Conservation (phyloP, 768 basidiomycete genomes). For the Russula sp. region DNA sequence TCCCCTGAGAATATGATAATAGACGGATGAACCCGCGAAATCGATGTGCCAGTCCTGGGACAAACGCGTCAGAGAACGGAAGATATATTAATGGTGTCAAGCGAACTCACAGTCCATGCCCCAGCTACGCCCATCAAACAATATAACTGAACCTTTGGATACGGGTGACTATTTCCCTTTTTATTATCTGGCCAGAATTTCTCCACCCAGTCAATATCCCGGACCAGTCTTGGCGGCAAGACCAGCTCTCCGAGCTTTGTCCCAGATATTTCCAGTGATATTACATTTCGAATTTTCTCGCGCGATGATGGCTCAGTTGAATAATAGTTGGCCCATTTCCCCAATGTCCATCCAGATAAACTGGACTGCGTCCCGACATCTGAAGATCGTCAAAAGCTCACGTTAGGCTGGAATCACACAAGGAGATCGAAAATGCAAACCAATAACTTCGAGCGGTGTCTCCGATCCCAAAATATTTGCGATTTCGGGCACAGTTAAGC, state of each 20-base stretch:
- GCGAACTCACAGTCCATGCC: slow-evolving; percentile 81
- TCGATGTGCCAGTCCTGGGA: slow-evolving; percentile 97
- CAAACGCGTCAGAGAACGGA: slow-evolving; percentile 9
- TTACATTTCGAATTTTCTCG: slow-evolving; percentile 92
- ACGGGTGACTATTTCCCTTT: slow-evolving; percentile 63
- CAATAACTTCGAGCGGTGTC: slow-evolving; percentile 86
- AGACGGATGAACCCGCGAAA: slow-evolving; percentile 97
- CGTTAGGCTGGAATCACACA: slow-evolving; percentile 1
- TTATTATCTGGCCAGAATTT: slow-evolving; percentile 86
- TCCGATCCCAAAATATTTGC: slow-evolving; percentile 76
- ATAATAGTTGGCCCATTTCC: slow-evolving; percentile 89
- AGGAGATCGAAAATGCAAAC: slow-evolving; percentile 42
- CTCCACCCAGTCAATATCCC: slow-evolving; percentile 96
- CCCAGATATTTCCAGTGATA: slow-evolving; percentile 90
- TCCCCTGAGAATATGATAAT: slow-evolving; percentile 88
- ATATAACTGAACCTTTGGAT: slow-evolving; percentile 94
- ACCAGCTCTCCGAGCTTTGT: slow-evolving; percentile 77
- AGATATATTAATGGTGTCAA: slow-evolving; percentile 5
- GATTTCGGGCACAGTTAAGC: slow-evolving; percentile 77
- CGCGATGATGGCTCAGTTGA: slow-evolving; percentile 60
- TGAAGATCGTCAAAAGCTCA: slow-evolving; percentile 33
- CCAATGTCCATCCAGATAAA: slow-evolving; percentile 83
- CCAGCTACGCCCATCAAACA: slow-evolving; percentile 94
- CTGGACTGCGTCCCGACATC: slow-evolving; percentile 90
- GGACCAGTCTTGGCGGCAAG: slow-evolving; percentile 75